Base-by-base conservation (phyloP, 2,329 filamentous ascomycete genomes). In the Aureobasidium lini region DNA sequence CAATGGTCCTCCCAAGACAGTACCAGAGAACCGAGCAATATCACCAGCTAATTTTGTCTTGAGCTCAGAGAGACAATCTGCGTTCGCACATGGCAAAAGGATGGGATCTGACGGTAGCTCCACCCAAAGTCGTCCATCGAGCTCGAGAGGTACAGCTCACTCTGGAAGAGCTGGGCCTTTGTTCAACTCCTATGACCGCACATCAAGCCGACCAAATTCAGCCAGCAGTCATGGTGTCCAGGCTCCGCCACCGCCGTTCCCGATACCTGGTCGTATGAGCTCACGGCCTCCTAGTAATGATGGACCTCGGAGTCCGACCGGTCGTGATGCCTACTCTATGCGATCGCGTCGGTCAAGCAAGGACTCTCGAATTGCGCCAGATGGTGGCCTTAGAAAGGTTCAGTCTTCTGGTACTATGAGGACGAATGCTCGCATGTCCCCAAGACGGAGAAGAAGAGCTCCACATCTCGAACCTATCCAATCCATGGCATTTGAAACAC, bases 241-340 rank as follows among this genome's bases (percentile, higher is more conserved):
- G 28, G 67, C 72, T 15, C 71, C 64, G 13, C 61, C 74, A 56
- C 92, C 94, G 31, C 94, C 94, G 0, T 96, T 95, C 76, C 92
- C 94, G 0, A 95, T 99, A 6, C 94, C 94, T 0, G 87, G 86
- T 3, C 81, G 94, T 60, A 89, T 90, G 32, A 97, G 93, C 73
- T 99, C 92, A 6, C 84, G 91, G 61, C 86, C 87, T 67, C 81
- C 86, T 23, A 82, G 84, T 0, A 73, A 85, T 61, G 86, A 82
- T 64, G 77, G 81, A 53, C 86, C 85, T 42, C 82, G 84, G 63
- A 96, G 90, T 69, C 91, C 91, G 1, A 90, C 87, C 1, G 79
- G 80, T 18, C 81, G 83, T 34, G 74, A 75, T 10, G 32, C 23
- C 9, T 9, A 52, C 11, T 50, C 50, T 11, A 29, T 57, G 28